phyloP scores from a whole-genome alignment of 306 rosid species.

The Inga oerstediana region DNA sequence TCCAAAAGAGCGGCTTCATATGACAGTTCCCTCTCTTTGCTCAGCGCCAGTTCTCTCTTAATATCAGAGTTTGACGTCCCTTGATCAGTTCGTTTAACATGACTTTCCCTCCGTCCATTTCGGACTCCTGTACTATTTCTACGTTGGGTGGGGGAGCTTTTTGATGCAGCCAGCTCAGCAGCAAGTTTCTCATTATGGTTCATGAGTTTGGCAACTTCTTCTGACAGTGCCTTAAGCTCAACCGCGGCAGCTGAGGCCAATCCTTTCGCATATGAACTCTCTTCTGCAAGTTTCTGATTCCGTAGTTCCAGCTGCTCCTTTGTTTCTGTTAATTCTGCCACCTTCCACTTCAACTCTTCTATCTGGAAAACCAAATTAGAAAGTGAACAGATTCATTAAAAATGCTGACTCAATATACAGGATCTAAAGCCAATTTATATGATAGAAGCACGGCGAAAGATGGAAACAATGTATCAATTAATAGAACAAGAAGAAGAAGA shows the following conservation, averaged over 20 bases:
- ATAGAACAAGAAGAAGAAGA: background rate
- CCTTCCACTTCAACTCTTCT: conserved; percentile 70
- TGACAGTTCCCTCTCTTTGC: conserved; percentile 79
- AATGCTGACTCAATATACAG: conserved; percentile 6
- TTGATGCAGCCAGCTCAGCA: conserved; percentile 72
- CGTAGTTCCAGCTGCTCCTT: conserved; percentile 74
- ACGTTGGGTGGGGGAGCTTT: conserved; percentile 73
- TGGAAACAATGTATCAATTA: conserved; percentile 18
- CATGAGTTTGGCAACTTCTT: conserved; percentile 97
- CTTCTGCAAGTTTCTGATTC: conserved; percentile 94
- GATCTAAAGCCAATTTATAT: background rate
- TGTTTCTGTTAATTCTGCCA: conserved; percentile 63
- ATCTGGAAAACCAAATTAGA: conserved; percentile 58
- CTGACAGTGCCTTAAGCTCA: conserved; percentile 95
- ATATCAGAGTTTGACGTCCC: conserved; percentile 57
- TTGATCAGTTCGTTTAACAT: conserved; percentile 63
- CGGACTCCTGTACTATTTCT: conserved; percentile 50
- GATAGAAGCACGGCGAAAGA: conserved; percentile 1
- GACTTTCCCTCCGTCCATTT: conserved; percentile 79
- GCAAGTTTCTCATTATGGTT: conserved; percentile 79
- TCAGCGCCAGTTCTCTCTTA: conserved; percentile 82
- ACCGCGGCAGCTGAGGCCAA: conserved; percentile 99
- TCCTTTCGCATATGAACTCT: conserved; percentile 94
- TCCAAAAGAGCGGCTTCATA: conserved; percentile 76
- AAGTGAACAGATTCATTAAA: conserved; percentile 29